phyloP scores from a whole-genome alignment of 179 eudicot species.

The Sideroxylon spinosum region DNA sequence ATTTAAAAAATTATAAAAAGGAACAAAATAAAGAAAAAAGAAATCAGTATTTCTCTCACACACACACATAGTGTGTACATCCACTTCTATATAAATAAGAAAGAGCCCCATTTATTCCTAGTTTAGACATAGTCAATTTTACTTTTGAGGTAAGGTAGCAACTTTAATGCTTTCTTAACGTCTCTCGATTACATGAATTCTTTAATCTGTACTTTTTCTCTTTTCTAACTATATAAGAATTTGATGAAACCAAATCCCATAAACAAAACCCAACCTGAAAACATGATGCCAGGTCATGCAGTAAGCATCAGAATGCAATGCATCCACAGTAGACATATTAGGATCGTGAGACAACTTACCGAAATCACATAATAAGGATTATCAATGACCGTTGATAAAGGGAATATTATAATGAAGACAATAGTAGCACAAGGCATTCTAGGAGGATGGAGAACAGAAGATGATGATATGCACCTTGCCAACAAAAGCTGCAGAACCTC shows the following conservation, averaged over 20 bases:
- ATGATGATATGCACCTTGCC: slow-evolving; percentile 70
- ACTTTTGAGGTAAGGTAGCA: too few species aligned
- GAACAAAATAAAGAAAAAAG: too few species aligned
- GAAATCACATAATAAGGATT: neutral
- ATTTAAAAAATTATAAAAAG: too few species aligned
- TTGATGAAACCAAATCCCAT: neutral
- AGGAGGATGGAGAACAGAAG: slow-evolving; percentile 21
- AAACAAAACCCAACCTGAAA: neutral
- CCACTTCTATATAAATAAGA: too few species aligned
- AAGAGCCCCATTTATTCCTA: too few species aligned
- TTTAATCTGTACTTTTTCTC: neutral
- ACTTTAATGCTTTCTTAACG: too few species aligned
- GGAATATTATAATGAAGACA: neutral
- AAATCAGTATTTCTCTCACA: too few species aligned
- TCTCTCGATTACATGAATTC: neutral
- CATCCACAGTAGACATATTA: neutral
- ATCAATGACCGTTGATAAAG: neutral
- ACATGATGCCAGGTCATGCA: neutral
- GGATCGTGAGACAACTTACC: neutral
- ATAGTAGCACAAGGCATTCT: neutral
- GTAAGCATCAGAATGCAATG: neutral
- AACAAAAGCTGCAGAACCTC: slow-evolving; percentile 81
- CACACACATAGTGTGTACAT: too few species aligned
- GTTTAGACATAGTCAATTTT: too few species aligned
- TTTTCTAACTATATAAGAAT: neutral